These are phyloP conservation scores for Corniculantispora saksenae DNA, from an alignment of 2,329 filamentous ascomycete genomes.

Conservation along the genomic window DNA sequence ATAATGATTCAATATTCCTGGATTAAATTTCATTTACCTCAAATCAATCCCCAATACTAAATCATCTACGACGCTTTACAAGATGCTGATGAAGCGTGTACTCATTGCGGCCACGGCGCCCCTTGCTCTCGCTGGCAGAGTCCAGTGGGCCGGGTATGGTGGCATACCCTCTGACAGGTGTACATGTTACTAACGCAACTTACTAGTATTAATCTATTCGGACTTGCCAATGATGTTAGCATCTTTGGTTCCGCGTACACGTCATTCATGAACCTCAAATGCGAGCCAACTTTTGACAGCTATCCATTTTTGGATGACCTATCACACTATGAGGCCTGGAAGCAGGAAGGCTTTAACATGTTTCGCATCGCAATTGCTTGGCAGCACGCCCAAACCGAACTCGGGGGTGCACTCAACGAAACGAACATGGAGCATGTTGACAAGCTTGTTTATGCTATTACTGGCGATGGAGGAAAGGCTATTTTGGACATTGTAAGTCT, in stretches of 20 bases:
- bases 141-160: slow-evolving; percentile 7
- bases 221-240: slow-evolving; percentile 4
- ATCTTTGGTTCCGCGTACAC: slow-evolving; percentile 2
- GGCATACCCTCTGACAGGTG: not conserved
- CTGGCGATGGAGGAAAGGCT: not conserved
- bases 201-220: not conserved
- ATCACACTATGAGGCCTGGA: not conserved
- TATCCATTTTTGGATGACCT: not conserved
- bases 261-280: not conserved
- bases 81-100: not conserved
- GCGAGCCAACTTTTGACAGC: slow-evolving; percentile 2
- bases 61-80: not conserved
- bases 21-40: not conserved
- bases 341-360: not conserved
- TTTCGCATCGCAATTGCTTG: slow-evolving; percentile 1
- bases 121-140: not conserved
- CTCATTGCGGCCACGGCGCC: not conserved
- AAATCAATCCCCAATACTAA: not conserved
- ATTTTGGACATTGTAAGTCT: not conserved
- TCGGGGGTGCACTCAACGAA: not conserved
- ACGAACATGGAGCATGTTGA: not conserved
- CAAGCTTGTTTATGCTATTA: not conserved
- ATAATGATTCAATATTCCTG: not conserved
- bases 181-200: not conserved
- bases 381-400: not conserved